A percentile compares a stretch with the other conserved stretches of the same genome.
These are phyloP conservation scores for Pichia cactophila DNA, from an alignment of 1,139 yeast genomes.

Conservation along the genomic window DNA sequence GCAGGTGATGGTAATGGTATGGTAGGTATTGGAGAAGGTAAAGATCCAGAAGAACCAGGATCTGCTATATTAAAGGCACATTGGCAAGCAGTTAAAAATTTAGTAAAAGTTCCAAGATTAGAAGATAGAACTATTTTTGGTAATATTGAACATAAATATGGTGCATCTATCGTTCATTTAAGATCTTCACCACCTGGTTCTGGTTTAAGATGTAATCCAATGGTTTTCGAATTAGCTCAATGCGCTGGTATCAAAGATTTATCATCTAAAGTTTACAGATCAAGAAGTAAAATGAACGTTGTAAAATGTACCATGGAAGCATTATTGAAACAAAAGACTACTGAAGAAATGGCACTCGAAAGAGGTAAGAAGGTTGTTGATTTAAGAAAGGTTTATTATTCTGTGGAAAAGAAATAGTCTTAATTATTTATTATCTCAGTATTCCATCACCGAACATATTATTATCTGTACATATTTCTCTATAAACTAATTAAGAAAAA, in stretches of 20 bases:
- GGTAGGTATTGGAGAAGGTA: conserved; percentile 94
- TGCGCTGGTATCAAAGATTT: conserved; percentile 93
- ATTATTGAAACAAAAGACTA: conserved; percentile 63
- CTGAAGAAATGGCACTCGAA: conserved; percentile 82
- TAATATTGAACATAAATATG: conserved; percentile 73
- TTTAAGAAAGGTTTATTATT: conserved; percentile 82
- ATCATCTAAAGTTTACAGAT: conserved; percentile 83
- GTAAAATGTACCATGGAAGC: conserved; percentile 90
- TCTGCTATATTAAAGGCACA: conserved; percentile 80
- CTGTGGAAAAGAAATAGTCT: conserved; percentile 27
- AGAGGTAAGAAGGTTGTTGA: conserved; percentile 96
- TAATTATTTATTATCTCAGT: not conserved
- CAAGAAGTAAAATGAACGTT: conserved; percentile 92
- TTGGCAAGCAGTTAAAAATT: conserved; percentile 89
- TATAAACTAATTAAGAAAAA: not conserved
- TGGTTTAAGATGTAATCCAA: conserved; percentile 88
- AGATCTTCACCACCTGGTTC: conserved; percentile 91
- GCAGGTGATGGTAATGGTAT: conserved; percentile 93
- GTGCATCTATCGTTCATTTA: conserved; percentile 75
- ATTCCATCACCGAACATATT: no score
- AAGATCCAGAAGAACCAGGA: conserved; percentile 70
- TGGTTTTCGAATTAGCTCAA: conserved; percentile 85
- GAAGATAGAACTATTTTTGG: conserved; percentile 91
- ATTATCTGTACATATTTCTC: conserved; percentile 10
- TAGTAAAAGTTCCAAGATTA: conserved; percentile 74